Evolutionary conservation across 1,139 yeast genomes (phyloP).

Genomic region (Nakaseomyces kungkrabaensis): DNA sequence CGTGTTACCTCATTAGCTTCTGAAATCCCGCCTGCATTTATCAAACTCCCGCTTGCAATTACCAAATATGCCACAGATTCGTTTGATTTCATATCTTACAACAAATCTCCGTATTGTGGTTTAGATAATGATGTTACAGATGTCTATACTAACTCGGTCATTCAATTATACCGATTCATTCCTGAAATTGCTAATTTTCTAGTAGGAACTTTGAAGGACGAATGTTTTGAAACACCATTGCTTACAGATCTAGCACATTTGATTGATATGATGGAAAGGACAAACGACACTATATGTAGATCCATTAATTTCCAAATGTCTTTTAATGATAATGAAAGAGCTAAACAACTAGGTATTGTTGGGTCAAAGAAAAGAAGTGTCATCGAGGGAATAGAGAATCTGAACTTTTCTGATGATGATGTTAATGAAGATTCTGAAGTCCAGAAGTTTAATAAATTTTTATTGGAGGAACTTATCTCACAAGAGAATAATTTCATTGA

Average conservation of each 20-base stretch:
- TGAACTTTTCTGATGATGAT: constrained; percentile 15
- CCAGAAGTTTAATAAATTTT: constrained; percentile 25
- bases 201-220: constrained; percentile 45
- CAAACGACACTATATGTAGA: constrained; percentile 44
- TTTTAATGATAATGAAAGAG: constrained; percentile 39
- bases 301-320: constrained; percentile 44
- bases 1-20: constrained; percentile 18
- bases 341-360: constrained; percentile 30
- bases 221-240: constrained; percentile 42
- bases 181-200: constrained; percentile 63
- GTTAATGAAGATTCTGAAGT: constrained; percentile 7
- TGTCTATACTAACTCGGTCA: constrained; percentile 66
- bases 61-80: constrained; percentile 90
- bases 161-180: constrained; percentile 75
- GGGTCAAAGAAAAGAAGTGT: constrained; percentile 39
- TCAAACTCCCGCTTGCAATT: constrained; percentile 67
- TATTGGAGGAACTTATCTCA: constrained; percentile 17
- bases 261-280: constrained; percentile 83
- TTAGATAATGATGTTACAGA: constrained; percentile 79
- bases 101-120: constrained; percentile 69
- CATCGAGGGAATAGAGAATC: constrained; percentile 28
- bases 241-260: constrained; percentile 79
- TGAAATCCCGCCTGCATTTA: constrained; percentile 61
- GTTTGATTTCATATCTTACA: constrained; percentile 82
- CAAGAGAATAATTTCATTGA: constrained; percentile 28